phyloP scores from a whole-genome alignment of 495 filamentous ascomycete genomes.

The Penicillium atrosanguineum region DNA sequence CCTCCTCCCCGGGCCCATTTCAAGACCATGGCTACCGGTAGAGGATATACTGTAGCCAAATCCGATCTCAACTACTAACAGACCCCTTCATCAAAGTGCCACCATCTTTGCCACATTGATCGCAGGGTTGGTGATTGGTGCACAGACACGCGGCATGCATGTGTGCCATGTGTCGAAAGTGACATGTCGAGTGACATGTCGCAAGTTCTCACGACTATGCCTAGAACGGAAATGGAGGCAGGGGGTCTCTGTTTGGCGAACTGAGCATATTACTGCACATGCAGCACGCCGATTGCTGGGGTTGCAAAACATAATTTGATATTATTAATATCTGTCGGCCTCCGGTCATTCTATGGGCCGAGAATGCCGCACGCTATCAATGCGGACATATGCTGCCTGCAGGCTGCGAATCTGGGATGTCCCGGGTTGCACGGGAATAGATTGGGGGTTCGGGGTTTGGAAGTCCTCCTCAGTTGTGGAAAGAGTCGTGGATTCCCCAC shows the following conservation, averaged over 20 bases:
- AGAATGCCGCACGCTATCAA: no score
- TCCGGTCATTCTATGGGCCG: no score
- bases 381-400: no score
- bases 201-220: slow-evolving; percentile 8
- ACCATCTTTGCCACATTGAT: slow-evolving; percentile 1
- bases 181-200: slow-evolving; percentile 15
- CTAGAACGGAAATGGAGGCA: slow-evolving; percentile 3
- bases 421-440: no score
- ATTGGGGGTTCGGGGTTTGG: no score
- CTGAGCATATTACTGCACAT: slow-evolving; percentile 18
- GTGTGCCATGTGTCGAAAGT: slow-evolving; percentile 26
- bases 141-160: slow-evolving; percentile 13
- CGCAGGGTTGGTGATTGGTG: neutral
- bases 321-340: no score
- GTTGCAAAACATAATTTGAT: slow-evolving; percentile 16
- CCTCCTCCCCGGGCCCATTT: neutral
- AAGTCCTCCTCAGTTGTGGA: no score
- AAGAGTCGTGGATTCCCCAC: no score
- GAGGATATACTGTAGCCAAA: neutral
- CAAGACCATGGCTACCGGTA: neutral
- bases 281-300: slow-evolving; percentile 14
- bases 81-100: neutral
- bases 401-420: no score
- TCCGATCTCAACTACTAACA: neutral
- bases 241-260: neutral